Base-by-base conservation (phyloP, 78 protist genomes). In the Planoprotostelium fungivorum region DNA sequence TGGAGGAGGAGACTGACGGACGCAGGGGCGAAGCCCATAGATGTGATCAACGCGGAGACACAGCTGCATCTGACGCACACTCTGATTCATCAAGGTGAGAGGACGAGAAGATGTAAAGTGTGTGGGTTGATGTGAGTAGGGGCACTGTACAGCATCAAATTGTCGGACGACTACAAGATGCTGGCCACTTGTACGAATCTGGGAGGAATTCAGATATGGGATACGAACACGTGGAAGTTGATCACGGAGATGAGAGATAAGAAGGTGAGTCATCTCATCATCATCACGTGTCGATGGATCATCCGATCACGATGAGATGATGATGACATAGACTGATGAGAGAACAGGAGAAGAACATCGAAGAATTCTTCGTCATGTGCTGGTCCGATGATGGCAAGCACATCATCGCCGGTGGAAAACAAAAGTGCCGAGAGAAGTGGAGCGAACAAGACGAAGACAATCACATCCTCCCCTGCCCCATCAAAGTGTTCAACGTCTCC, bases 291-390 rank as follows among this genome's bases (percentile, higher is more conserved):
- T n/a, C n/a, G n/a, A n/a, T n/a, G n/a, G n/a, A n/a, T n/a, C n/a
- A n/a, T n/a, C n/a, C n/a, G n/a, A n/a, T n/a, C n/a, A n/a, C n/a
- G n/a, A n/a, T n/a, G n/a, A n/a, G n/a, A n/a, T n/a, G n/a, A n/a
- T n/a, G n/a, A n/a, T n/a, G n/a, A n/a, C n/a, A n/a, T n/a, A n/a
- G n/a, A n/a, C n/a, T n/a, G n/a, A n/a, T n/a, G n/a, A n/a, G n/a
- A n/a, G n/a, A n/a, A n/a, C n/a, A n/a, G n/a, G 73, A 51, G 73
- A 51, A 51, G 73, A 51, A 51, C 73, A 51, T 51, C 73, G 73
- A 51, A 16, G 73, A 51, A 16, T 51, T 51, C 31, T 51, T 51
- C 73, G 73, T 51, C 31, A 25, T 51, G 73, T 51, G 73, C 73
- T 51, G 73, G 73, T 51, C 73, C 31, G 16, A 51, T 51, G 73